phyloP scores from a whole-genome alignment of 306 rosid species.

The Corylus heterophylla region DNA sequence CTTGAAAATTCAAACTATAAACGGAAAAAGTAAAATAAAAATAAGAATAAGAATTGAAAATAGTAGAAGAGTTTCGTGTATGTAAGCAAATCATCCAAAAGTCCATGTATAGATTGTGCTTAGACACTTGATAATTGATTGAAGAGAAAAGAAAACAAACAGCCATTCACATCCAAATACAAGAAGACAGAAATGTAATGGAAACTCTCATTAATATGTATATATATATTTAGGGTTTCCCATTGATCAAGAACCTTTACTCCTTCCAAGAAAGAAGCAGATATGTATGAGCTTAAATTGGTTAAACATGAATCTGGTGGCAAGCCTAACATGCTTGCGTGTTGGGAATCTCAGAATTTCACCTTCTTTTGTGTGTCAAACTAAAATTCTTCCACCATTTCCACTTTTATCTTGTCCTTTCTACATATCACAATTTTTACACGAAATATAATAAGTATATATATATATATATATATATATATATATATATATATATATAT shows the following conservation, averaged over 20 bases:
- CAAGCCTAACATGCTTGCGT: conserved; percentile 37
- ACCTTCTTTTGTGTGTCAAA: conserved; percentile 31
- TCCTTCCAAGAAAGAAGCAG: conserved; percentile 25
- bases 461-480: too few relatives aligned
- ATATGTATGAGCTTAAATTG: not conserved
- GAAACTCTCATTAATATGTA: not conserved
- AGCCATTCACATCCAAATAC: conserved; percentile 13
- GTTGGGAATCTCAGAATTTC: conserved; percentile 35
- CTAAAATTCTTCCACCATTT: conserved; percentile 6
- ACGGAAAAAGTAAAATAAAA: not conserved
- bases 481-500: too few relatives aligned
- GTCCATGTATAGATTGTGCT: conserved; percentile 5
- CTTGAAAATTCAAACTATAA: not conserved
- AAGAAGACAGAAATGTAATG: conserved; percentile 21
- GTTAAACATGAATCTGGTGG: not conserved
- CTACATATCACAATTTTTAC: too few relatives aligned
- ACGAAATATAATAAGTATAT: too few relatives aligned
- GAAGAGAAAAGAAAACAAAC: not conserved
- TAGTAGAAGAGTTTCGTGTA: not conserved
- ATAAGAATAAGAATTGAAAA: not conserved
- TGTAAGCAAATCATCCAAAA: not conserved
- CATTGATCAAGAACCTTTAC: conserved; percentile 25
- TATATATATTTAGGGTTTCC: not conserved
- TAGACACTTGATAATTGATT: not conserved
- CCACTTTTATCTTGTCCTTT: too few relatives aligned